Evolutionary conservation across 2,329 filamentous ascomycete species (phyloP), one percentile per base, ranked within the genome.

Genomic region (Purpureocillium lavendulum): DNA sequence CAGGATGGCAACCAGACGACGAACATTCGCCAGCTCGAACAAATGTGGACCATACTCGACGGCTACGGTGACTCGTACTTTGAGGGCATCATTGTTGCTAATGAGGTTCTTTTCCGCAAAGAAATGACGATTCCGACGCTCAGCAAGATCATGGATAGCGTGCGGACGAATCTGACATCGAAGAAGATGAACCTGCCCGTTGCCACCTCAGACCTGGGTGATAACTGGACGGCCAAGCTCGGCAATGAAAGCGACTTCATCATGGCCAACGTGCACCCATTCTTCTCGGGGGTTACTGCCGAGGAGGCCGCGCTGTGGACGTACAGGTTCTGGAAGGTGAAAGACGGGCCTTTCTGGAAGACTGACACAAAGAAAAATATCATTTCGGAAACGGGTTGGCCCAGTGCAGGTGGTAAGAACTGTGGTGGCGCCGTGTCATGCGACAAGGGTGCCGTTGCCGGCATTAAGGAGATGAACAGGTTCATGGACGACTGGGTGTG

Each of bases 231-330:
- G 3, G 54, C 71, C 0, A 67, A 71, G 2, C 75, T 97, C 14
- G 84, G 84, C 0, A 51, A 64, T 4, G 71, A 78, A 38, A 84
- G 87, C 32, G 89, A 97, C 60, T 81, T 86, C 53, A 80, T 97
- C 61, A 96, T 97, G 89, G 84, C 87, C 50, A 97, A 97, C 57
- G 86, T 97, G 40, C 90, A 97, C 57, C 90, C 92, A 0, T 96
- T 97, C 71, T 97, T 97, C 56, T 84, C 82, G 0, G 90, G 90
- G 35, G 78, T 87, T 11, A 66, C 73, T 1, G 82, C 80, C 2
- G 66, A 75, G 2, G 58, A 73, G 2, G 87, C 87, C 0, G 82
- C 88, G 0, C 64, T 58, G 7, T 97, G 90, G 90, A 94, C 90
- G 0, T 86, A 71, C 64, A 62, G 62, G 13, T 97, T 96, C 64